phyloP scores from a whole-genome alignment of 345 rosid genomes.

The Eucalyptus cloeziana region DNA sequence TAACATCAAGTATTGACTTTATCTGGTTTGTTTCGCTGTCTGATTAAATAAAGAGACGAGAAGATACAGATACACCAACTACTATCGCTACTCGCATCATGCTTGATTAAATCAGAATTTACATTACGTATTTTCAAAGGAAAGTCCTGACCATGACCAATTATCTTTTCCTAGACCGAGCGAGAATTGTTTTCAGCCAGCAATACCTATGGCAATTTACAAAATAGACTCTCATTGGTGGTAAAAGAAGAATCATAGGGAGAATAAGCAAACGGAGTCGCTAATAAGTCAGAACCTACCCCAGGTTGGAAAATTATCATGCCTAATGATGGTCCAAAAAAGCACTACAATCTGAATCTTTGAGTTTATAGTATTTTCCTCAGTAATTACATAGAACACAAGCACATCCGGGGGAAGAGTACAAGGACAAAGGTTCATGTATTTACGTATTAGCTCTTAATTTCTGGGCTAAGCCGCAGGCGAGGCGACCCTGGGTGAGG shows the following conservation, averaged over 20 bases:
- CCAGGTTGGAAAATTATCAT: not conserved
- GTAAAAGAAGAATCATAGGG: not conserved
- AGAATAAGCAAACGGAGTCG: not conserved
- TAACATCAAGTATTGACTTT: not conserved
- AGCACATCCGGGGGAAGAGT: not conserved
- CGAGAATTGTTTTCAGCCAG: not conserved
- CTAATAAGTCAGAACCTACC: not conserved
- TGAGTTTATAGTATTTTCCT: not conserved
- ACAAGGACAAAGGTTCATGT: not conserved
- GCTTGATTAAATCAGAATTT: not conserved
- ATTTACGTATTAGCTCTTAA: not conserved
- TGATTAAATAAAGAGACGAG: not conserved
- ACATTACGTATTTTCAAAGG: not conserved
- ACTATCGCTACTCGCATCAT: not conserved
- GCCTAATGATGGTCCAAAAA: not conserved
- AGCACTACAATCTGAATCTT: not conserved
- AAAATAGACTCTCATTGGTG: not conserved
- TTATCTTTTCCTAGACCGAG: not conserved
- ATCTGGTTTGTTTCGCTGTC: rapidly evolving
- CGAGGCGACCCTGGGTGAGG: too few relatives aligned
- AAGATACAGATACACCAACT: not conserved
- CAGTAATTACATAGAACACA: not conserved
- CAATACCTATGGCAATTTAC: not conserved
- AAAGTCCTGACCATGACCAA: not conserved
- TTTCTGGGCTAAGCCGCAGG: not conserved